These are phyloP conservation scores for Inga oerstediana DNA, from an alignment of 306 rosid genomes.

Conservation along the genomic window DNA sequence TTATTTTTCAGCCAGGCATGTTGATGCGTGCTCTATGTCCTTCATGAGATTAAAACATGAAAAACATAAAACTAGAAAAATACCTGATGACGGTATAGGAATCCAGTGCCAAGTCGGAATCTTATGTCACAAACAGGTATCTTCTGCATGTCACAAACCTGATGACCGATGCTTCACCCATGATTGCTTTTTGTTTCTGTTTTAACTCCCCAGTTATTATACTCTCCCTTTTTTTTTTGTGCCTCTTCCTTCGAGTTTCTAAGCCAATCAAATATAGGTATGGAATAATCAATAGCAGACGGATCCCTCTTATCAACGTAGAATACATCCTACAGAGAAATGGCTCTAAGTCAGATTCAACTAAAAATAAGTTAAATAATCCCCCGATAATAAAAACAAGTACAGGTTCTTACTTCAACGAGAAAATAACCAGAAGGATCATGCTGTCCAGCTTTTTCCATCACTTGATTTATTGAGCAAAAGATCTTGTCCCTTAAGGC, in stretches of 20 bases:
- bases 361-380: background rate
- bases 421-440: constrained; percentile 89
- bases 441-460: constrained; percentile 71
- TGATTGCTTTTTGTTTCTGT: background rate
- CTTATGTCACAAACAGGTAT: constrained; percentile 64
- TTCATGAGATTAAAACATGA: background rate
- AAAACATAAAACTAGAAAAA: background rate
- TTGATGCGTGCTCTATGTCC: constrained; percentile 8
- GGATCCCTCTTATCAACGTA: constrained; percentile 88
- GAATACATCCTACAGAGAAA: constrained; percentile 66
- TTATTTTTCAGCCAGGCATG: background rate
- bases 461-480: constrained; percentile 75
- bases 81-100: constrained; percentile 94
- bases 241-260: too few relatives aligned
- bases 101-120: constrained; percentile 84
- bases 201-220: too few relatives aligned
- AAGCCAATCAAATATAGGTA: too few relatives aligned
- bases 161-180: constrained; percentile 55
- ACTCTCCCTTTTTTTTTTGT: too few relatives aligned
- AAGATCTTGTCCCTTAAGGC: constrained; percentile 77
- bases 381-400: constrained; percentile 32
- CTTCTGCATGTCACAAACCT: constrained; percentile 54
- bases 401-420: constrained; percentile 61
- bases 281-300: background rate
- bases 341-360: constrained; percentile 20